Conservation (phyloP, 495 filamentous ascomycete genomes). For the Copromyces sp. region DNA sequence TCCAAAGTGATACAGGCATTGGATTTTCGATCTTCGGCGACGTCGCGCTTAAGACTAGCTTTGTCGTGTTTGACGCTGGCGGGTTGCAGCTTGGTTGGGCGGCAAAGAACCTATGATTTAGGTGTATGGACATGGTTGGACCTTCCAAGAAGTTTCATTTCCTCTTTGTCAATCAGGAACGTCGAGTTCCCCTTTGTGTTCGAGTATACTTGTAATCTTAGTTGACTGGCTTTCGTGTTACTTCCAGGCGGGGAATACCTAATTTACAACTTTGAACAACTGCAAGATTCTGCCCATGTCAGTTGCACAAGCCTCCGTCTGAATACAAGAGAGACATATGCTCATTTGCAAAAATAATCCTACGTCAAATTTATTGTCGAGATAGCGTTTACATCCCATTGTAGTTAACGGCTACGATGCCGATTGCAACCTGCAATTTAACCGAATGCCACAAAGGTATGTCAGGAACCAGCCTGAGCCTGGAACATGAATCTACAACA, state of each 20-base stretch:
- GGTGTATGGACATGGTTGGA: neutral
- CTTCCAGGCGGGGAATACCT: neutral
- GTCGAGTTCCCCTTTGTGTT: neutral
- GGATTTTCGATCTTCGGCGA: constrained; percentile 53
- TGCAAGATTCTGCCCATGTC: neutral
- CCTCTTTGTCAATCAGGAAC: neutral
- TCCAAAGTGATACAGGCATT: constrained; percentile 53
- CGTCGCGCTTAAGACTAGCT: constrained; percentile 44
- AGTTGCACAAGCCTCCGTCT: neutral
- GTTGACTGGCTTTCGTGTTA: neutral
- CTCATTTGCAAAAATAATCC: neutral
- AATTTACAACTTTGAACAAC: neutral
- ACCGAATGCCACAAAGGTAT: neutral
- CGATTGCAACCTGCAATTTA: neutral
- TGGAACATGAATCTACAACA: neutral
- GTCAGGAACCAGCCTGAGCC: neutral
- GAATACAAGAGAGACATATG: neutral
- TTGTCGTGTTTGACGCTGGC: constrained; percentile 52
- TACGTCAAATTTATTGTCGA: neutral
- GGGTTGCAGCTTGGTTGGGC: constrained; percentile 48
- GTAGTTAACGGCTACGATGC: neutral
- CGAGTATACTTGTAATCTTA: neutral
- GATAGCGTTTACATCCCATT: neutral
- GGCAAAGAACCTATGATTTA: constrained; percentile 21
- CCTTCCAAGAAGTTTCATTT: neutral